phyloP scores from a whole-genome alignment of 2,329 filamentous ascomycete species.

The Aspergillus latus region DNA sequence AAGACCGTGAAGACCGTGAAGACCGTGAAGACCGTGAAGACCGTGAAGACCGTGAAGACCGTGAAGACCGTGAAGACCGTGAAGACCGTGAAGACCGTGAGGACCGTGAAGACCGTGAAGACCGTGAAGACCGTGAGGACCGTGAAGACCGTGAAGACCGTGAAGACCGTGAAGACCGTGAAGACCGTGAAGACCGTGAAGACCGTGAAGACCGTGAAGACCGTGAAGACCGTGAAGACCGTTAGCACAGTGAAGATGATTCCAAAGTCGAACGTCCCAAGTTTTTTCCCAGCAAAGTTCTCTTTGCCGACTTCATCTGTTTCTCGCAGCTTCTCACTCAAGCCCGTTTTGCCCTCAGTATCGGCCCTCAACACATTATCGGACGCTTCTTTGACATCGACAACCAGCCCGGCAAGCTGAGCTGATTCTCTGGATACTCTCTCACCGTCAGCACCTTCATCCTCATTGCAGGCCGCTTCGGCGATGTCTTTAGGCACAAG shows the following conservation, averaged over 20 bases:
- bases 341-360: neutral
- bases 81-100: too few relatives aligned
- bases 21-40: too few relatives aligned
- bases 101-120: too few relatives aligned
- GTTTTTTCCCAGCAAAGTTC: neutral
- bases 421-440: neutral
- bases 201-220: neutral
- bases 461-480: slow-evolving; percentile 31
- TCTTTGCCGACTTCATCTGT: neutral
- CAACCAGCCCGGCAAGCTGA: neutral
- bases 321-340: neutral
- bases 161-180: neutral
- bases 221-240: neutral
- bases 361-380: neutral
- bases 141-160: too few relatives aligned
- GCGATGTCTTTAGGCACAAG: slow-evolving; percentile 35
- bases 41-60: too few relatives aligned
- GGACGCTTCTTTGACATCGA: slow-evolving; percentile 1
- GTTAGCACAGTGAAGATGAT: neutral
- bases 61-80: too few relatives aligned
- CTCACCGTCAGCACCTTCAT: slow-evolving; percentile 42
- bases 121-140: too few relatives aligned
- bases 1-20: neutral
- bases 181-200: neutral
- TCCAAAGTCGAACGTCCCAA: neutral